Percentiles rank a stretch among this genome's conserved stretches.
Evolutionary conservation across 164 flowering plant genomes (phyloP).

Genomic region (Nelumbo lutea): DNA sequence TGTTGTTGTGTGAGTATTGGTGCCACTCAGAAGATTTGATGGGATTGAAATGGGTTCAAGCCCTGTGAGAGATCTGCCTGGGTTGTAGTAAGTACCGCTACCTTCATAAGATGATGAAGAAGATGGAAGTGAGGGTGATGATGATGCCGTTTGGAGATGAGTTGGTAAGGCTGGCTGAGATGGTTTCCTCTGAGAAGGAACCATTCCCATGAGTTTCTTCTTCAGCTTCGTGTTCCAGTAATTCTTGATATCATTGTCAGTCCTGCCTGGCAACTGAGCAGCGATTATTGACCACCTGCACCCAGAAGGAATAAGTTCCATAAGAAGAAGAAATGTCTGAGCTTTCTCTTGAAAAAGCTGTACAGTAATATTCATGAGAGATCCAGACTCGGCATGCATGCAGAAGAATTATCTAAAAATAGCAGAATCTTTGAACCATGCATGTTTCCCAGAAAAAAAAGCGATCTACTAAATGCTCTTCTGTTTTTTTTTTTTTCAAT

Average conservation of each 20-base stretch:
- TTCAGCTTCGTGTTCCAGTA: conserved; percentile 85
- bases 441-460: background rate
- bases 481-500: background rate
- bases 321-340: conserved; percentile 13
- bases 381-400: conserved; percentile 36
- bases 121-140: conserved; percentile 11
- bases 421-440: conserved; percentile 8
- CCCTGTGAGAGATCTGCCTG: conserved; percentile 10
- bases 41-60: conserved; percentile 9
- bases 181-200: conserved; percentile 10
- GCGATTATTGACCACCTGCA: conserved; percentile 85
- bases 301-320: conserved; percentile 17
- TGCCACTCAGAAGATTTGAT: conserved; percentile 6
- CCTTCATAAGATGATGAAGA: conserved; percentile 1
- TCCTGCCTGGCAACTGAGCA: conserved; percentile 68
- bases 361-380: conserved; percentile 7
- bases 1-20: conserved; percentile 3
- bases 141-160: conserved; percentile 8
- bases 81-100: conserved; percentile 3
- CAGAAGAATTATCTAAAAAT: conserved; percentile 19
- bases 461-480: background rate
- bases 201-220: conserved; percentile 57
- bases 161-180: conserved; percentile 9
- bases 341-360: background rate
- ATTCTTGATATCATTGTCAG: conserved; percentile 84